phyloP scores from a whole-genome alignment of 1,139 yeast species.

The Arxiozyma telluris region DNA sequence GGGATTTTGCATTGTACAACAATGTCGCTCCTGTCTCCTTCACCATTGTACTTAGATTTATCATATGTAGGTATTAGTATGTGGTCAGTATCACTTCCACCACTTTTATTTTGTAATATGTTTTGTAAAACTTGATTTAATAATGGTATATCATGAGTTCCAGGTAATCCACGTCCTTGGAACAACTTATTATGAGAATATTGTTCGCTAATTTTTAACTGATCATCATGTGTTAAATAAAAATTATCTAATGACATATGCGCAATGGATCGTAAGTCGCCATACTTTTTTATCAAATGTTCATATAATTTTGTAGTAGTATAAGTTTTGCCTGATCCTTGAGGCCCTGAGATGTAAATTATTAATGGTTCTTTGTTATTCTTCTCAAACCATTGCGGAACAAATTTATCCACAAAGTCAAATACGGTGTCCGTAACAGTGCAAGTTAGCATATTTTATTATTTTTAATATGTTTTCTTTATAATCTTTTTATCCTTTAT shows the following conservation, averaged over 20 bases:
- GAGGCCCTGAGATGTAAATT: conserved; percentile 78
- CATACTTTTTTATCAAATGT: conserved; percentile 34
- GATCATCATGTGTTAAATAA: conserved; percentile 60
- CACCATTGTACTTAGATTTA: conserved; percentile 62
- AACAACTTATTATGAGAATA: conserved; percentile 46
- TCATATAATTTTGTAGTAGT: conserved; percentile 36
- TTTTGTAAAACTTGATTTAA: conserved; percentile 25
- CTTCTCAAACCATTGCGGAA: conserved; percentile 19
- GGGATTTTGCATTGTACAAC: conserved; percentile 30
- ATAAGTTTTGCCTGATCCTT: conserved; percentile 86
- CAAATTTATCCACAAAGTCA: conserved; percentile 18
- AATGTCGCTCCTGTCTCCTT: conserved; percentile 59
- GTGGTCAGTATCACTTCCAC: conserved; percentile 5
- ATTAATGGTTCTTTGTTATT: conserved; percentile 39
- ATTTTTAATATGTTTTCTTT: background rate
- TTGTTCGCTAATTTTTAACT: conserved; percentile 36
- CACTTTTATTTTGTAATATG: conserved; percentile 17
- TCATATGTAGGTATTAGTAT: conserved; percentile 57
- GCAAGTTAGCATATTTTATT: conserved; percentile 59
- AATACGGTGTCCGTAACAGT: conserved; percentile 77
- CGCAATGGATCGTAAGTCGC: conserved; percentile 32
- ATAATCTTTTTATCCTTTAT: background rate
- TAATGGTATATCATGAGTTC: conserved; percentile 69
- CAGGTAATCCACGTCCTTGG: conserved; percentile 84
- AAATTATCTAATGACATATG: conserved; percentile 80